These are phyloP conservation scores for Pichia sp. DNA, from an alignment of 1,139 yeast species.

Conservation along the genomic window DNA sequence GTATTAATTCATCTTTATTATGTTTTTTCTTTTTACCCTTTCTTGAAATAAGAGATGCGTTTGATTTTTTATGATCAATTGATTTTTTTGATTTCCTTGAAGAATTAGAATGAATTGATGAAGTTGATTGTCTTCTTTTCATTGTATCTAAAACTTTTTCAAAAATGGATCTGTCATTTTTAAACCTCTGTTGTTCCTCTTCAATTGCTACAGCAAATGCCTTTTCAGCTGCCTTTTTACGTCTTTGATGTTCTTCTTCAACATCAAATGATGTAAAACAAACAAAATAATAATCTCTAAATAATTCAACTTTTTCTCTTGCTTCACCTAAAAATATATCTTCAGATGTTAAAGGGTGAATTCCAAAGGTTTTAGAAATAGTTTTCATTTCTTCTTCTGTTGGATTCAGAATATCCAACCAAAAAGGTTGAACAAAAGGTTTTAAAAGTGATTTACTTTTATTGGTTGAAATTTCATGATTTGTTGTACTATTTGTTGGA, in stretches of 20 bases:
- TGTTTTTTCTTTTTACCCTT: constrained; percentile 10
- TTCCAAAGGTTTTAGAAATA: constrained; percentile 82
- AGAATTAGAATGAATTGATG: constrained; percentile 4
- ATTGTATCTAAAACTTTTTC: constrained; percentile 6
- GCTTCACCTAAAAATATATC: constrained; percentile 93
- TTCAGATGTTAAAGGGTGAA: constrained; percentile 93
- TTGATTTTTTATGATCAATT: constrained; percentile 1
- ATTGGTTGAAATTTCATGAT: constrained; percentile 5
- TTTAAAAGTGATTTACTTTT: background rate
- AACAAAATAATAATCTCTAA: constrained; percentile 82
- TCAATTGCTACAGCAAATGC: constrained; percentile 31
- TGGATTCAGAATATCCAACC: constrained; percentile 91
- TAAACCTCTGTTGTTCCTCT: constrained; percentile 12
- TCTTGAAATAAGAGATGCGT: constrained; percentile 18
- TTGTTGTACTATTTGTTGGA: background rate
- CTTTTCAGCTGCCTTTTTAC: constrained; percentile 27
- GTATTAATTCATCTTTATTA: constrained; percentile 75
- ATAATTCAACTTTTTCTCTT: constrained; percentile 90
- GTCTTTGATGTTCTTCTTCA: constrained; percentile 58
- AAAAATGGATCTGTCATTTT: constrained; percentile 13
- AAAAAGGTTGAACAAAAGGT: constrained; percentile 46
- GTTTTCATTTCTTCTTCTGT: constrained; percentile 97
- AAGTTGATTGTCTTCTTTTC: constrained; percentile 3
- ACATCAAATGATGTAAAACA: constrained; percentile 92
- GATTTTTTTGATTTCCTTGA: constrained; percentile 13